Evolutionary conservation across 805 yeast species (phyloP).

Genomic region (Jamesozyma jinghongensis): DNA sequence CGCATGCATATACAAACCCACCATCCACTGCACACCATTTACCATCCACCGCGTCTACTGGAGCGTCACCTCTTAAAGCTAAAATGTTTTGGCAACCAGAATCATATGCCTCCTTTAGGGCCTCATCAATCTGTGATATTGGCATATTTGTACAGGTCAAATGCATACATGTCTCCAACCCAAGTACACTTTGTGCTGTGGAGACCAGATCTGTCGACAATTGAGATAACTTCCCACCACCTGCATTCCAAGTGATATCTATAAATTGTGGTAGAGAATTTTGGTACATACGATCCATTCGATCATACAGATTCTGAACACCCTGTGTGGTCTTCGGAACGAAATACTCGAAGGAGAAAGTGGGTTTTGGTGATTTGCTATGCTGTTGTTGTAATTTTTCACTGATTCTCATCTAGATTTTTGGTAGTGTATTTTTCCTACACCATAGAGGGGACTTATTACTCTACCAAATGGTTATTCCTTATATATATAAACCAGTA

Average conservation of each 20-base stretch:
- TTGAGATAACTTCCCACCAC: slow-evolving; percentile 68
- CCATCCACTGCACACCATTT: slow-evolving; percentile 46
- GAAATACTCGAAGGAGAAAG: slow-evolving; percentile 93
- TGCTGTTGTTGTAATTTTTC: slow-evolving; percentile 31
- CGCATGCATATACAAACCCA: slow-evolving; percentile 81
- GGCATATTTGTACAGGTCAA: slow-evolving; percentile 96
- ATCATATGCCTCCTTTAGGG: slow-evolving; percentile 72
- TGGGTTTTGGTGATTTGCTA: slow-evolving; percentile 37
- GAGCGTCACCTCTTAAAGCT: slow-evolving; percentile 95
- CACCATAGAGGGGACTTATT: no score
- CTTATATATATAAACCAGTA: no score
- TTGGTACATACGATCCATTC: slow-evolving; percentile 96
- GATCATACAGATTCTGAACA: slow-evolving; percentile 87
- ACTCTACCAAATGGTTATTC: no score
- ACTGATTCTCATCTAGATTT: slow-evolving; percentile 31
- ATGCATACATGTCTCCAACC: slow-evolving; percentile 96
- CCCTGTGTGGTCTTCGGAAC: slow-evolving; percentile 98
- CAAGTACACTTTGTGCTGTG: slow-evolving; percentile 81
- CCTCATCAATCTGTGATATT: slow-evolving; percentile 66
- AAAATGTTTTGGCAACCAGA: slow-evolving; percentile 93
- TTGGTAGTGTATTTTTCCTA: no score
- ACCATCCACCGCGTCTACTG: slow-evolving; percentile 37
- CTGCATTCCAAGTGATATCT: slow-evolving; percentile 98
- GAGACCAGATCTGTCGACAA: slow-evolving; percentile 87
- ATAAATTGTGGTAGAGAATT: slow-evolving; percentile 76